phyloP scores from a whole-genome alignment of 352 stramenopile genomes.

The Thalassiosira livingstoniorum region DNA sequence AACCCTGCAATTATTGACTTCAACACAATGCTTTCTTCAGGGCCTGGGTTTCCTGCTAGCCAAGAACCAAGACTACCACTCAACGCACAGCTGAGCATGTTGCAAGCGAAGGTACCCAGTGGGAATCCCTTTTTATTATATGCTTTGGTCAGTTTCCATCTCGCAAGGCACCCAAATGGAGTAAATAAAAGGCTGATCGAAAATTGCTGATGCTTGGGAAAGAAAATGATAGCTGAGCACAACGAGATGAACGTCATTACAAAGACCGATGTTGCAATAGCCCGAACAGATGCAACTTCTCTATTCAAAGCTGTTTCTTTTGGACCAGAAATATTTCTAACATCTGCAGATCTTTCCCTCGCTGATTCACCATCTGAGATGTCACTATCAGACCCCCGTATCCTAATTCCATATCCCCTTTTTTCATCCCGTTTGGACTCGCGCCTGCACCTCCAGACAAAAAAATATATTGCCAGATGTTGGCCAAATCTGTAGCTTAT shows the following conservation, averaged over 20 bases:
- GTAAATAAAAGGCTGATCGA: conserved; percentile 79
- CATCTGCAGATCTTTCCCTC: not conserved
- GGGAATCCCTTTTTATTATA: conserved; percentile 79
- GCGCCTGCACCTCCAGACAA: conserved; percentile 75
- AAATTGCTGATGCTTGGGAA: conserved; percentile 66
- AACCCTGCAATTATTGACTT: conserved; percentile 79
- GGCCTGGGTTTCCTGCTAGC: conserved; percentile 74
- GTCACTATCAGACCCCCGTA: conserved; percentile 31
- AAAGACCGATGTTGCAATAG: conserved; percentile 76
- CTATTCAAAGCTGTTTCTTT: not conserved
- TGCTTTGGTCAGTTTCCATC: conserved; percentile 72
- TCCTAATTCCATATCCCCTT: conserved; percentile 76
- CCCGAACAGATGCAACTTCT: conserved; percentile 65
- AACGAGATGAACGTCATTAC: conserved; percentile 71
- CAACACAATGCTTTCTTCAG: conserved; percentile 72
- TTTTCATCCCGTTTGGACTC: conserved; percentile 68
- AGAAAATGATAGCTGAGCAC: conserved; percentile 73
- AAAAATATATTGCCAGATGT: conserved; percentile 80
- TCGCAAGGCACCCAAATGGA: conserved; percentile 72
- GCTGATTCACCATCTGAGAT: conserved; percentile 39
- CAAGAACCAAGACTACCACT: conserved; percentile 73
- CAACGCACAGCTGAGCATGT: conserved; percentile 76
- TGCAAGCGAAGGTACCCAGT: conserved; percentile 77
- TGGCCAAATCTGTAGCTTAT: conserved; percentile 80
- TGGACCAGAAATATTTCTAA: conserved; percentile 11